phyloP scores from a whole-genome alignment of 2,329 filamentous ascomycete species.

The Alternaria viburni region DNA sequence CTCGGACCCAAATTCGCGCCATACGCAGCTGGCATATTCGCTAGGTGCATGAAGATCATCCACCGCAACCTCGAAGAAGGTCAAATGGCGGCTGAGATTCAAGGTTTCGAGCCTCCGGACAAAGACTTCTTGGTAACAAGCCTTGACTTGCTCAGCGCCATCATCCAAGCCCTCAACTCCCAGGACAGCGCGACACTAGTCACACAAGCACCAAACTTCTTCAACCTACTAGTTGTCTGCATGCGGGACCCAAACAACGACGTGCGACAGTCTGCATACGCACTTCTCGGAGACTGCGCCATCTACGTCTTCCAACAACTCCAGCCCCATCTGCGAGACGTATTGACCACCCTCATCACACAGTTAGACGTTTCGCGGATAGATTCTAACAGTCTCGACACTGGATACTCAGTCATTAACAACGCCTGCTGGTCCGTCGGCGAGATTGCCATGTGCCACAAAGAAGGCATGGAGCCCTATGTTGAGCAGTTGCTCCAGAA shows the following conservation, averaged over 20 bases:
- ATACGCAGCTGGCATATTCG: conserved; percentile 86
- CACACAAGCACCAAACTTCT: conserved; percentile 78
- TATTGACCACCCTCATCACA: conserved; percentile 82
- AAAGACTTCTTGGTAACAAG: conserved; percentile 98
- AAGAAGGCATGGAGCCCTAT: conserved; percentile 75
- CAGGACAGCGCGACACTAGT: conserved; percentile 79
- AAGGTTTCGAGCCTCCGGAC: conserved; percentile 77
- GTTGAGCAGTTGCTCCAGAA: conserved; percentile 77
- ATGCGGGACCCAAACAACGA: conserved; percentile 92
- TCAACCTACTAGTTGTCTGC: conserved; percentile 87
- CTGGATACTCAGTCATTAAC: conserved; percentile 90
- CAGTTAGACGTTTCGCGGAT: conserved; percentile 79
- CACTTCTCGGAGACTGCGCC: conserved; percentile 90
- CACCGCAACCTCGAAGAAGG: conserved; percentile 88
- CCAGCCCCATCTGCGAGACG: conserved; percentile 71
- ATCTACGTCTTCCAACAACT: conserved; percentile 89
- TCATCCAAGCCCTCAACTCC: conserved; percentile 85
- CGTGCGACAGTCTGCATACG: conserved; percentile 94
- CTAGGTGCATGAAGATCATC: conserved; percentile 87
- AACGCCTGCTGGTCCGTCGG: conserved; percentile 98
- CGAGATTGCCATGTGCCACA: conserved; percentile 84
- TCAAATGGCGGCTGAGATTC: conserved; percentile 71
- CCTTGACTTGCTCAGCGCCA: conserved; percentile 88
- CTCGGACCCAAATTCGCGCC: conserved; percentile 82
- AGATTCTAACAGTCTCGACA: conserved; percentile 79